A percentile compares a stretch with the other conserved stretches of the same genome.
These are phyloP conservation scores for Ophiorrhiza pumila DNA, from an alignment of 257 asterid genomes.

Conservation along the genomic window DNA sequence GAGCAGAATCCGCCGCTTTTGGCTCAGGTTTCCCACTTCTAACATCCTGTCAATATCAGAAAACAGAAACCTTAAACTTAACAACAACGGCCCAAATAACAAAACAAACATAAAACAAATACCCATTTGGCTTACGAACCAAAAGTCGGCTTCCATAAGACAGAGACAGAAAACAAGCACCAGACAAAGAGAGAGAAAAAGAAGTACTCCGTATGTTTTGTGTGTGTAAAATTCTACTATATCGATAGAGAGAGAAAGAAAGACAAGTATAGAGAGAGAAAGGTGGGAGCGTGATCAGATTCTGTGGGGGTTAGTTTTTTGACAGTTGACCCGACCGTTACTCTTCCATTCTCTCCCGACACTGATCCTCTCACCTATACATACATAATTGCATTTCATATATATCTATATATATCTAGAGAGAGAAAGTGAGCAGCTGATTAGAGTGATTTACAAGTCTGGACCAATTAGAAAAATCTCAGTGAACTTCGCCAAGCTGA, in stretches of 20 bases:
- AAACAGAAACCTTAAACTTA: slow-evolving; percentile 26
- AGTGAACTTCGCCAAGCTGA: slow-evolving; percentile 30
- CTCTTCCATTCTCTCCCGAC: slow-evolving; percentile 19
- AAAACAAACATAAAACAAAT: slow-evolving; percentile 31
- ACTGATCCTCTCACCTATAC: slow-evolving; percentile 27
- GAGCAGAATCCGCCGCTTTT: slow-evolving; percentile 51
- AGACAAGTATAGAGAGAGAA: slow-evolving; percentile 33
- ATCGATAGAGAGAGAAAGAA: slow-evolving; percentile 21
- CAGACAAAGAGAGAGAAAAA: slow-evolving; percentile 34
- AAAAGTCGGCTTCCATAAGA: slow-evolving; percentile 45
- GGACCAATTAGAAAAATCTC: slow-evolving; percentile 36
- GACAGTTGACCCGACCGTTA: slow-evolving; percentile 89
- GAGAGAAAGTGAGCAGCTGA: slow-evolving; percentile 25
- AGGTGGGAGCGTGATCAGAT: slow-evolving; percentile 65
- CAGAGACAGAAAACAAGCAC: slow-evolving; percentile 46
- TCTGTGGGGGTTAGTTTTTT: slow-evolving; percentile 75
- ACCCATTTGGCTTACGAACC: slow-evolving; percentile 20
- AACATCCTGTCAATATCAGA: slow-evolving; percentile 59
- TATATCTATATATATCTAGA: slow-evolving; percentile 24
- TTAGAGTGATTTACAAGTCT: slow-evolving; percentile 20
- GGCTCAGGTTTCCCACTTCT: slow-evolving; percentile 36
- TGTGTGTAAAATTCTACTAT: slow-evolving; percentile 11
- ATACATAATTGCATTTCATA: slow-evolving; percentile 16
- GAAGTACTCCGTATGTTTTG: slow-evolving; percentile 25
- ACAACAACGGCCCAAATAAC: slow-evolving; percentile 22